Base-by-base conservation (phyloP, 2,329 filamentous ascomycete species). In the Alternaria dauci region DNA sequence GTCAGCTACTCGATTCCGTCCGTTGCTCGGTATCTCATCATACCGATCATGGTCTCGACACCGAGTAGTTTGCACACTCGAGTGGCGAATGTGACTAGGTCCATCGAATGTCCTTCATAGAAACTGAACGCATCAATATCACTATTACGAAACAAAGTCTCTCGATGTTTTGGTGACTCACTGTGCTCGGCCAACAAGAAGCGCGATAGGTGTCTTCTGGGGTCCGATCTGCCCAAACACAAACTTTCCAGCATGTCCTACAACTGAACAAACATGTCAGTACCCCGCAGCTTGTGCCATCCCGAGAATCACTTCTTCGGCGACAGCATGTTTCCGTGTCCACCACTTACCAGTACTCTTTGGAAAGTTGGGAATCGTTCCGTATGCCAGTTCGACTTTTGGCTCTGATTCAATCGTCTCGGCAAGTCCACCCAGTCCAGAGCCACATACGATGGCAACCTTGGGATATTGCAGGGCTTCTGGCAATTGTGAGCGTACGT, bases 61-160 rank as follows among this genome's bases (percentile, higher is more conserved):
- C 87, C 88, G 9, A 90, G 76, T 0, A 87, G 74, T 68, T 87
- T 88, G 78, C 89, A 87, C 6, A 90, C 85, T 53, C 88, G 83
- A 11, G 88, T 85, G 26, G 88, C 87, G 69, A 90, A 89, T 26
- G 88, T 88, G 38, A 88, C 84, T 47, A 83, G 80, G 55, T 88
- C 82, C 78, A 90, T 88, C 2, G 84, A 83, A 71, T 90, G 85
- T 34, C 88, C 88, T 77, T 91, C 88, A 72, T 90, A 91, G 78
- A 88, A 90, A 76, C 88, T 89, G 51, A 42, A 25, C 16, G 52
- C 55, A 47, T 74, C 52, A 74, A 63, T 68, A 58, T 25, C 20
- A 39, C 42, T 28, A 8, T 28, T 32, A 46, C 23, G 43, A 23
- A 8, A 34, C 55, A 46, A 16, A 50, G 34, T 42, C 20, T 12